These are phyloP conservation scores for Cercospora brassicicola DNA, from an alignment of 2,329 filamentous ascomycete species.

Conservation along the genomic window DNA sequence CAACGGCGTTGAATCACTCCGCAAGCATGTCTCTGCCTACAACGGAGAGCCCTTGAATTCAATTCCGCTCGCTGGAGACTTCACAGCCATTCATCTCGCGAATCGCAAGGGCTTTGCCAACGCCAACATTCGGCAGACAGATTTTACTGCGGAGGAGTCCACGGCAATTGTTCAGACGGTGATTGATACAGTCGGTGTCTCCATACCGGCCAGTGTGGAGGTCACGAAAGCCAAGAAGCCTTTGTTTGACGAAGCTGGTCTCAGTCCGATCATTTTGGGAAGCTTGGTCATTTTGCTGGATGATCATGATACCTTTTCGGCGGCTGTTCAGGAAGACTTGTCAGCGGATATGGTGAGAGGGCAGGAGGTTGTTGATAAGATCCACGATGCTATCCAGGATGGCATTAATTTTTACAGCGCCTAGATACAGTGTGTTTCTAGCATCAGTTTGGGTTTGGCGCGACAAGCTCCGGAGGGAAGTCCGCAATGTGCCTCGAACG, in stretches of 20 bases:
- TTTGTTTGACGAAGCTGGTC: slow-evolving; percentile 18
- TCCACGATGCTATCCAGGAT: slow-evolving; percentile 20
- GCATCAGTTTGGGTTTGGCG: background rate
- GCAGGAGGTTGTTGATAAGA: slow-evolving; percentile 17
- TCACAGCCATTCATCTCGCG: slow-evolving; percentile 27
- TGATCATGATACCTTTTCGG: slow-evolving; percentile 20
- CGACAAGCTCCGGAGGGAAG: background rate
- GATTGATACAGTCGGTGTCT: slow-evolving; percentile 24
- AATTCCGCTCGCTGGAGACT: slow-evolving; percentile 21
- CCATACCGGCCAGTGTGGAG: slow-evolving; percentile 26
- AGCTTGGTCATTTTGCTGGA: slow-evolving; percentile 26
- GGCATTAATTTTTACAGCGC: slow-evolving; percentile 20
- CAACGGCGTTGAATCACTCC: slow-evolving; percentile 23
- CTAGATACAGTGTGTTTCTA: background rate
- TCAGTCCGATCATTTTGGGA: slow-evolving; percentile 22
- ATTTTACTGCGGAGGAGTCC: slow-evolving; percentile 24
- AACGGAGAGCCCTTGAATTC: slow-evolving; percentile 16
- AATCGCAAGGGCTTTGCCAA: slow-evolving; percentile 30
- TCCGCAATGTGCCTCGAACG: background rate
- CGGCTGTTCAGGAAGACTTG: slow-evolving; percentile 15
- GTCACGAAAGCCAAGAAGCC: slow-evolving; percentile 26
- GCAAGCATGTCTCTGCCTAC: slow-evolving; percentile 20
- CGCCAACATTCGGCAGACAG: slow-evolving; percentile 22
- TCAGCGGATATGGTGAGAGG: slow-evolving; percentile 15
- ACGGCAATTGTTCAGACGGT: slow-evolving; percentile 25